These are phyloP conservation scores for Rosa persica DNA, from an alignment of 306 rosid species.

Conservation along the genomic window DNA sequence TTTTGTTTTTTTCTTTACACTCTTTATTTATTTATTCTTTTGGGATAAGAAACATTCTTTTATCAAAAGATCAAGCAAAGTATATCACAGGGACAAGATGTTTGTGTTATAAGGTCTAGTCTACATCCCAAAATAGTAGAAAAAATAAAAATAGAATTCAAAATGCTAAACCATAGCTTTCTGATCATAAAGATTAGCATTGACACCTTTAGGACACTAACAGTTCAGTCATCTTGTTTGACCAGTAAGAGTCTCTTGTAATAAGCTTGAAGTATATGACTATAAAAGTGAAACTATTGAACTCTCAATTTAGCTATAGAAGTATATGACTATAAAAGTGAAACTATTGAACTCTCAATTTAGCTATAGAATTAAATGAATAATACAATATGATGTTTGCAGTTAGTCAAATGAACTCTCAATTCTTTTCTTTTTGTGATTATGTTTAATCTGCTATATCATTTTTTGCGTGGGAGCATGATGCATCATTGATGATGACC, in stretches of 20 bases:
- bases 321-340: not conserved
- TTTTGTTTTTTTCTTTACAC: not conserved
- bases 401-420: not conserved
- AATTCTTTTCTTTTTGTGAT: not conserved
- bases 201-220: not conserved
- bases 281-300: not conserved
- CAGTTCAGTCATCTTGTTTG: not conserved
- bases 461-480: not conserved
- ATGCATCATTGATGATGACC: not conserved
- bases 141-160: not conserved
- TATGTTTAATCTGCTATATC: no score
- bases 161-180: not conserved
- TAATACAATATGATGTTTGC: not conserved
- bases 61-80: not conserved
- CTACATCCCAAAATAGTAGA: not conserved
- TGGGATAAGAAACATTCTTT: not conserved
- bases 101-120: not conserved
- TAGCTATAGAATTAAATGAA: not conserved
- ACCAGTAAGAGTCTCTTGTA: not conserved
- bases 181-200: not conserved
- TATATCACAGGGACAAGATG: not conserved
- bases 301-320: not conserved
- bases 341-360: not conserved
- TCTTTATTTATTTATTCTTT: not conserved
- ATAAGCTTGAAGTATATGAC: not conserved